Conservation (phyloP, 176 grass and related monocot species). For the Poa annua region DNA sequence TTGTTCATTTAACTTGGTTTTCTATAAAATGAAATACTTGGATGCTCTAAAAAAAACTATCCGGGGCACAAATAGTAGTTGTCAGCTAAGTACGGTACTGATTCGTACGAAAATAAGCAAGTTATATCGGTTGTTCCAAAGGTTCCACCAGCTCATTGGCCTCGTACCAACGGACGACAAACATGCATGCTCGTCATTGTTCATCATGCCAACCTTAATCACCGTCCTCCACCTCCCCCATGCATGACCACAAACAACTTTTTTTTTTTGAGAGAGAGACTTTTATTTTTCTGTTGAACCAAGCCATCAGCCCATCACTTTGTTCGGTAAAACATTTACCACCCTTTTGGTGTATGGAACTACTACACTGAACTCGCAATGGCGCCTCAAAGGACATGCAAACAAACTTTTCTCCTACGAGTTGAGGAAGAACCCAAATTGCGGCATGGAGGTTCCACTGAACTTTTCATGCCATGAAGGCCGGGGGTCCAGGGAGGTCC, state of each 20-base stretch:
- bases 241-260: background rate
- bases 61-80: background rate
- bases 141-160: slow-evolving; percentile 23
- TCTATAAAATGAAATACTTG: no score
- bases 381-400: background rate
- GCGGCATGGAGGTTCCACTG: slow-evolving; percentile 15
- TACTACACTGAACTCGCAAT: background rate
- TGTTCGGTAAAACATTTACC: background rate
- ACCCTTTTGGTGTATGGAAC: background rate
- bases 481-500: background rate
- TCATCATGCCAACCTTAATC: slow-evolving; percentile 24
- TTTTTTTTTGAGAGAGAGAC: no score
- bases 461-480: slow-evolving; percentile 30
- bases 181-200: slow-evolving; percentile 3
- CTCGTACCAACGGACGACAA: slow-evolving; percentile 22
- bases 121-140: background rate
- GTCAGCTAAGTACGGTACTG: background rate
- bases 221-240: background rate
- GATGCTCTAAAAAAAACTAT: no score
- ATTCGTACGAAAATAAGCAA: background rate
- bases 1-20: no score
- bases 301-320: background rate
- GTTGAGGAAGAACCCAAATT: background rate
- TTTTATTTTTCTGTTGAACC: background rate
- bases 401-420: background rate